A percentile compares a stretch with the other conserved stretches of the same genome.
Evolutionary conservation across 345 rosid genomes (phyloP).

Genomic region (Hirschfeldia incana): DNA sequence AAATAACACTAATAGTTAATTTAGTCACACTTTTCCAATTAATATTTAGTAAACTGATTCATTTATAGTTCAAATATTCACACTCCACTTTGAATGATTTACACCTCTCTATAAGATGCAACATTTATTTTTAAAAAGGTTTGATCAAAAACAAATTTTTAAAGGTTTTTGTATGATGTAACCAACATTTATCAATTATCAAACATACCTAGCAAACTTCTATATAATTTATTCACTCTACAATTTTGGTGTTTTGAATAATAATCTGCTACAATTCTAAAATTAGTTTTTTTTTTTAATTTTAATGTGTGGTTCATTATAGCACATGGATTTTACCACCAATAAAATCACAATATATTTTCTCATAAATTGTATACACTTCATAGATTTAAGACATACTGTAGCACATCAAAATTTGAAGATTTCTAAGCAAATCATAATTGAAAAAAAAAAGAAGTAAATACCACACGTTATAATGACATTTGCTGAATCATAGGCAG

Average conservation of each 20-base stretch:
- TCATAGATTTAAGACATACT: background rate
- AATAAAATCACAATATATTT: background rate
- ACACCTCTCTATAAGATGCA: background rate
- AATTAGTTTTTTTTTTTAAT: background rate
- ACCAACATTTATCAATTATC: background rate
- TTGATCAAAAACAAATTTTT: background rate
- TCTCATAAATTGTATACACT: background rate
- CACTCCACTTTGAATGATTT: background rate
- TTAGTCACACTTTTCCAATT: background rate
- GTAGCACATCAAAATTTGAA: background rate
- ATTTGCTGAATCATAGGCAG: background rate
- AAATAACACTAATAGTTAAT: background rate
- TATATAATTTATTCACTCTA: background rate
- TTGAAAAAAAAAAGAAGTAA: background rate
- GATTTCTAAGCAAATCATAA: background rate
- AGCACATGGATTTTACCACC: background rate
- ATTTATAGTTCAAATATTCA: background rate
- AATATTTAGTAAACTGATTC: background rate
- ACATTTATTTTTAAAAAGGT: background rate
- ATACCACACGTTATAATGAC: background rate
- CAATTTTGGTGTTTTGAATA: background rate
- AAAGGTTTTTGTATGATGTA: background rate
- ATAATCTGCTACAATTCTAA: background rate
- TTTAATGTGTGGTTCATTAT: background rate
- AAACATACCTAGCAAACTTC: background rate